Base-by-base conservation (phyloP, 495 filamentous ascomycete genomes). In the Pseudomonodictys pantanalensis region DNA sequence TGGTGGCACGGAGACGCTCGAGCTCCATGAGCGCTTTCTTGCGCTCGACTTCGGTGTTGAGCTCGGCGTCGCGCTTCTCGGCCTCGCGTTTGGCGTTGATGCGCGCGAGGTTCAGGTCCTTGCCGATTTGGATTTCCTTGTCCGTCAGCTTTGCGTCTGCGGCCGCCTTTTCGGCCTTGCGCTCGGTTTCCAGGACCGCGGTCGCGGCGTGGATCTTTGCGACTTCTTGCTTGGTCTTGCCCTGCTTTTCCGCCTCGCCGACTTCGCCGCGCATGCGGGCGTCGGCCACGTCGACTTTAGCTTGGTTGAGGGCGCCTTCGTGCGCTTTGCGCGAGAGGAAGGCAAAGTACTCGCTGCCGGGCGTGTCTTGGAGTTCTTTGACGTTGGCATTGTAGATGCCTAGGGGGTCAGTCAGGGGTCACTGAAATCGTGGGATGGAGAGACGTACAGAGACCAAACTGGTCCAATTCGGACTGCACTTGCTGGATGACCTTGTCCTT, bases 131-230 rank as follows among this genome's bases (percentile, higher is more conserved):
- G 0, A 86, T 85, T 73, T 90, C 85, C 47, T 83, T 79, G 25
- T 83, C 86, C 20, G 79, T 78, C 28, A 91, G 80, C 32, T 83
- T 82, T 42, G 87, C 86, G 70, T 92, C 89, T 45, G 89, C 89
- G 20, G 79, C 71, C 8, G 88, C 88, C 53, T 88, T 88, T 75
- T 92, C 87, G 45, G 84, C 83, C 63, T 91, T 89, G 55, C 89
- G 85, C 66, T 91, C 81, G 3, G 89, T 92, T 75, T 92, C 89
- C 49, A 86, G 81, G 3, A 91, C 88, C 1, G 89, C 88, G 22
- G 87, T 91, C 48, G 86, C 83, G 55, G 87, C 88, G 65, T 90
- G 81, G 65, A 93, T 92, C 73, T 88, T 90, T 52, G 86, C 85
- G 42, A 92, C 87, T 62, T 89, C 86, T 54, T 89, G 86, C 65